Percentiles rank a stretch among this genome's conserved stretches.
Conservation (phyloP, 148 eudicot species). For the Heliosperma pusillum region DNA sequence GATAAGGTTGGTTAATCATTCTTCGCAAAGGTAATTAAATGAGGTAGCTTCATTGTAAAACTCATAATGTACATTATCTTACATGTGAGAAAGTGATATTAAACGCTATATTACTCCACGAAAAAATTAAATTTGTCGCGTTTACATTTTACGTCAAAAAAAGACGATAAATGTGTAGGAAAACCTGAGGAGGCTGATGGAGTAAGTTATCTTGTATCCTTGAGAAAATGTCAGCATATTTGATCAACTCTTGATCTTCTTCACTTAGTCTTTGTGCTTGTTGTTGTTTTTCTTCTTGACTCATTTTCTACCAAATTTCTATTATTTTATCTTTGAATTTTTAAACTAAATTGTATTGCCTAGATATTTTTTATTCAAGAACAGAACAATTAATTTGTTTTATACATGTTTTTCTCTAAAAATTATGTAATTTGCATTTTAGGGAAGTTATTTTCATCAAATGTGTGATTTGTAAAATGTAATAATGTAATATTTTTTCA, state of each 20-base stretch:
- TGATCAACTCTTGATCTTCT: conserved; percentile 18
- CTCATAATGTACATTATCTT: too few relatives aligned
- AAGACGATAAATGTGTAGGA: not conserved
- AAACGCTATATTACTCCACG: too few relatives aligned
- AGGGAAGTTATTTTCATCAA: not conserved
- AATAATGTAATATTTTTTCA: not conserved
- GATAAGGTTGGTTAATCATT: too few relatives aligned
- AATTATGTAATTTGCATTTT: not conserved
- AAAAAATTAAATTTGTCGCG: too few relatives aligned
- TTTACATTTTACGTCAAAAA: too few relatives aligned
- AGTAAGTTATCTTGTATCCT: conserved; percentile 14
- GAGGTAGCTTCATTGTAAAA: too few relatives aligned
- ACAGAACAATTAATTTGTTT: not conserved
- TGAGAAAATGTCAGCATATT: conserved; percentile 22
- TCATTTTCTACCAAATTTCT: conserved; percentile 22
- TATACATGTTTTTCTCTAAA: not conserved
- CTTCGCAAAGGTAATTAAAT: too few relatives aligned
- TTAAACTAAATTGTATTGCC: not conserved
- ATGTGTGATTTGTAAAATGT: conserved; percentile 13
- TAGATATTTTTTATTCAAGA: not conserved
- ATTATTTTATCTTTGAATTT: not conserved
- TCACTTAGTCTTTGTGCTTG: conserved; percentile 11
- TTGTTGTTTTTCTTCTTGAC: conserved; percentile 15
- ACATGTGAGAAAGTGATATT: too few relatives aligned
- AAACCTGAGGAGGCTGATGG: conserved; percentile 19